Percentiles rank a stretch among this genome's conserved stretches.
Evolutionary conservation across 805 yeast genomes (phyloP).

Genomic region (Wickerhamiella lipophila): DNA sequence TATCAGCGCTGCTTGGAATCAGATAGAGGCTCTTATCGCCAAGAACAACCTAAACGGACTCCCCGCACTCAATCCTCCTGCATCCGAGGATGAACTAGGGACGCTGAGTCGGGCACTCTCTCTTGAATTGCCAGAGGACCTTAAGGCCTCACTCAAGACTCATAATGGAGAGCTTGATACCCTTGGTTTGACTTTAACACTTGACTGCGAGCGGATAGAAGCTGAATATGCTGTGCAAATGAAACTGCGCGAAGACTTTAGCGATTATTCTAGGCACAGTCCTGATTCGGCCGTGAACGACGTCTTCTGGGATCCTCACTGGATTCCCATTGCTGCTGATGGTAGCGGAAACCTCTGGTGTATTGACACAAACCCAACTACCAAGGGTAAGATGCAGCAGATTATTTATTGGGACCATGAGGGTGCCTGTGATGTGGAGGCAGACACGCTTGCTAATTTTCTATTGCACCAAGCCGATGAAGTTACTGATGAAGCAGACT

Average conservation of each 20-base stretch:
- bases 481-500: not conserved
- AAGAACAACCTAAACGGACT: not conserved
- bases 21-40: not conserved
- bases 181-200: not conserved
- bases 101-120: not conserved
- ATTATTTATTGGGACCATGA: constrained; percentile 10
- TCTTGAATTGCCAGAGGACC: not conserved
- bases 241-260: not conserved
- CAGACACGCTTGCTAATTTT: not conserved
- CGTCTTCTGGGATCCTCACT: constrained; percentile 1
- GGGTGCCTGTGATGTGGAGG: not conserved
- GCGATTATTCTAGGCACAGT: not conserved
- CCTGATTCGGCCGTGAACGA: not conserved
- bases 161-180: constrained; percentile 1
- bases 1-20: not conserved
- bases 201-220: not conserved
- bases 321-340: constrained; percentile 10
- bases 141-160: not conserved
- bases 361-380: constrained; percentile 3
- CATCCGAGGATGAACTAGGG: not conserved
- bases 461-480: not conserved
- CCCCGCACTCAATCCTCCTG: not conserved
- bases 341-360: constrained; percentile 10
- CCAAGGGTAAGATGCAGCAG: constrained; percentile 1
- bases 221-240: not conserved